Evolutionary conservation across 2,329 filamentous ascomycete species (phyloP).

Genomic region (Fonsecaea pedrosoi): DNA sequence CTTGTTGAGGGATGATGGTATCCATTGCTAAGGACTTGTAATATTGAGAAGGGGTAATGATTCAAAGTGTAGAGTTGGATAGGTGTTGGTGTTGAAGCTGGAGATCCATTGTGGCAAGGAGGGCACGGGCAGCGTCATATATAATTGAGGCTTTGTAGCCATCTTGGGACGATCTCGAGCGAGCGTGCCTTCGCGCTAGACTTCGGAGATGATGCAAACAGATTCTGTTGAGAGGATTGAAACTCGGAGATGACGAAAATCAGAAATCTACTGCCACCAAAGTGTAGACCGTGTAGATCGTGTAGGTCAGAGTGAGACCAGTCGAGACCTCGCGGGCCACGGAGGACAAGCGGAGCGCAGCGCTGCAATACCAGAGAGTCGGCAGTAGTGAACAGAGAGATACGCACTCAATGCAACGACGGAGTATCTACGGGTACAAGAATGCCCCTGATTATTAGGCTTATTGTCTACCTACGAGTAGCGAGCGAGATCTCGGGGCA

Average conservation of each 20-base stretch:
- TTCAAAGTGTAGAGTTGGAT: not conserved
- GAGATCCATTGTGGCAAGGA: not conserved
- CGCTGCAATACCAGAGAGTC: not conserved
- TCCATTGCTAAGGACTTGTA: not conserved
- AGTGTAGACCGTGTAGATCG: not conserved
- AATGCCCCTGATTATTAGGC: too few relatives aligned
- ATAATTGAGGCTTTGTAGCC: not conserved
- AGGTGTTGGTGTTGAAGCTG: not conserved
- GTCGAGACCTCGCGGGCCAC: not conserved
- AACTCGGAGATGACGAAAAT: not conserved
- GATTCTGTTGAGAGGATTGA: constrained; percentile 2
- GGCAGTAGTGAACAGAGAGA: too few relatives aligned
- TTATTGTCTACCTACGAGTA: too few relatives aligned
- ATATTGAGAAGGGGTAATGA: not conserved
- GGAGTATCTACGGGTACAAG: not conserved
- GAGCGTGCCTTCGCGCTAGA: not conserved
- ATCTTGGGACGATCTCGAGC: not conserved
- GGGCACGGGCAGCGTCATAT: not conserved
- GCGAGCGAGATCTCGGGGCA: too few relatives aligned
- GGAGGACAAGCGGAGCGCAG: not conserved
- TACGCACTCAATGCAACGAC: not conserved
- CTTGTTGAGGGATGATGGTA: not conserved
- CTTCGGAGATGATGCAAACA: not conserved
- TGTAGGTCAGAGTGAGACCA: not conserved
- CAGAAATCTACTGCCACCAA: not conserved